Base-by-base conservation (phyloP, 2,329 filamentous ascomycete species). In the Ascomycota sp. region DNA sequence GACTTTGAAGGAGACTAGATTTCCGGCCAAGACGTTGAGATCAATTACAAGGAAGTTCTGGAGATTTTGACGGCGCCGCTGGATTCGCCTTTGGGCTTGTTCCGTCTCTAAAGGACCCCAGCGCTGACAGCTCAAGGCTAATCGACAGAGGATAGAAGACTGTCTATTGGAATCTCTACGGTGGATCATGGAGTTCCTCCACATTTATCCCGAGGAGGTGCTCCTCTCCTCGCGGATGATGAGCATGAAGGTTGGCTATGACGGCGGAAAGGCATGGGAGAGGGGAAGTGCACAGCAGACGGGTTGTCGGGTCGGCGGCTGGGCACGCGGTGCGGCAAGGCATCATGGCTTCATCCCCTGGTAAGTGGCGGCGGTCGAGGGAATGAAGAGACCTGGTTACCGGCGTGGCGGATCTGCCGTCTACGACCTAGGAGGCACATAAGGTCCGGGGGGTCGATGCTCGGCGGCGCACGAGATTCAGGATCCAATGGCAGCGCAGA, bases 131-230 rank as follows among this genome's bases (percentile, higher is more conserved):
- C 93, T n/a, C n/a, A n/a, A n/a, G n/a, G n/a, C n/a, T n/a, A n/a
- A n/a, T n/a, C n/a, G n/a, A n/a, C n/a, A n/a, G n/a, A n/a, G n/a
- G n/a, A n/a, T n/a, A 47, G 83, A 95, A 48, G 81, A 93, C 44
- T 85, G 91, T 38, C 68, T 94, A 26, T 63, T 94, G 24, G 91
- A 92, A 31, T 83, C 85, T 3, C 61, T 98, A 20, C 71, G 82
- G 36, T 98, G 89, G 89, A 83, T 98, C 38, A 83, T 94, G 39
- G 79, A 78, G 35, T 94, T 98, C 48, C 77, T 98, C 40, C 85
- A 95, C 38, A 95, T 98, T 27, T 94, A 85, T 42, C 86, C 89
- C 0, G 89, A 94, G 47, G 89, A 98, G 44, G 91, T 98, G 4
- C 63, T 98, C 25, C 79, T 80, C 4, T 95, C 95, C 49, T 89